phyloP scores from a whole-genome alignment of 2,329 filamentous ascomycete genomes.

The Fusarium sp. region DNA sequence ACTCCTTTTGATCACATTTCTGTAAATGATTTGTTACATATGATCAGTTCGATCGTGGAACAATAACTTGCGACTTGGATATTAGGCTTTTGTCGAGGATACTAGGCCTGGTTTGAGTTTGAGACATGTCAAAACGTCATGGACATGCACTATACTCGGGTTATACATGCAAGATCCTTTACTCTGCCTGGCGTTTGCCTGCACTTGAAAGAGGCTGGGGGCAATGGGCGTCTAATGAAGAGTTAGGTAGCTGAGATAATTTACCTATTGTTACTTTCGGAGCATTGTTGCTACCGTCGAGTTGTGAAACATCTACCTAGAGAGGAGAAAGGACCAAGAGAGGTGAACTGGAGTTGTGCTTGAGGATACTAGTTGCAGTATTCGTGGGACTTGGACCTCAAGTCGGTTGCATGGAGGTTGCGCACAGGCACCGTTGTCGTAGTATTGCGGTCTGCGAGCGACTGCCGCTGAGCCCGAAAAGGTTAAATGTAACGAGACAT shows the following conservation, averaged over 20 bases:
- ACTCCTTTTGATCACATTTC: not conserved
- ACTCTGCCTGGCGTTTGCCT: not conserved
- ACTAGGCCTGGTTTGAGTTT: not conserved
- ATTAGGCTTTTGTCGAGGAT: not conserved
- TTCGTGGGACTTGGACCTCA: not conserved
- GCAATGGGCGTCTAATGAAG: no score
- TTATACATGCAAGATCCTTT: not conserved
- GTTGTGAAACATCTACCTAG: not conserved
- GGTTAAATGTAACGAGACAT: not conserved
- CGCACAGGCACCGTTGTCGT: not conserved
- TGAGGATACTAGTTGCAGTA: not conserved
- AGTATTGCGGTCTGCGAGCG: not conserved
- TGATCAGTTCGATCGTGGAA: not conserved
- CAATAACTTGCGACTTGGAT: not conserved
- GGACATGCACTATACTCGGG: not conserved
- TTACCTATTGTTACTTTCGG: not conserved
- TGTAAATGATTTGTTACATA: not conserved
- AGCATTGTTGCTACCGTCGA: not conserved
- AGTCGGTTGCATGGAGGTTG: not conserved
- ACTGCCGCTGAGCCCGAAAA: not conserved
- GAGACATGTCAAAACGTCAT: not conserved
- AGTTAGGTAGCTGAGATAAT: not conserved
- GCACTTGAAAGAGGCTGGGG: not conserved
- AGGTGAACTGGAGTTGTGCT: not conserved
- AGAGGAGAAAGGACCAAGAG: not conserved